Base-by-base conservation (phyloP, 1,139 yeast species). In the Hyphopichia khmerensis region DNA sequence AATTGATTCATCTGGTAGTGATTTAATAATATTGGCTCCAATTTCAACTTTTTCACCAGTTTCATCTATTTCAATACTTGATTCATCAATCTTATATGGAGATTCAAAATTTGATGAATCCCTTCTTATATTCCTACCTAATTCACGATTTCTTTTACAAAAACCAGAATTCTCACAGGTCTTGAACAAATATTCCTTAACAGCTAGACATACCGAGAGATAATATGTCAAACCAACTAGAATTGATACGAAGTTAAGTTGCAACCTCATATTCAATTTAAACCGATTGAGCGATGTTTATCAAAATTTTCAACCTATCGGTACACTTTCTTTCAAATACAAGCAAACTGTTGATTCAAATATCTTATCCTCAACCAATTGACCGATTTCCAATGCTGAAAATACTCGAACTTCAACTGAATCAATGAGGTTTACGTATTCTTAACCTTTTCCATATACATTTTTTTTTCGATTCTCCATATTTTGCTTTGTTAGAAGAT, bases 91-190 rank as follows among this genome's bases (percentile, higher is more conserved):
- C 1, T 70, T 51, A 58, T 90, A 91, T 16, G 80, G 77, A 1
- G 82, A 65, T 21, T 53, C 55, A 48, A 67, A 75, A 1, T 43
- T 41, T 3, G 14, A 15, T 1, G 42, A 41, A 4, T 54, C 60
- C 2, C 57, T 49, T 5, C 57, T 52, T 1, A 59, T 48, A 40
- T 72, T 63, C 14, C 60, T 55, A 2, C 95, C 93, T 60, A 77
- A 90, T 47, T 80, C 80, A 41, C 95, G 68, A 56, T 93, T 89
- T 57, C 99, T 74, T 40, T 76, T 68, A 60, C 99, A 93, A 59
- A 93, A 91, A 8, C 97, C 95, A 17, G 91, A 79, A 53, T 87
- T 84, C 10, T 72, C 81, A 65, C 99, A 93, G 14, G 77, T 80
- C 62, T 88, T 87, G 70, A 91, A 87, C 44, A 90, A 64, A 53